phyloP scores from a whole-genome alignment of 495 filamentous ascomycete genomes.

The Neurospora pannonica region DNA sequence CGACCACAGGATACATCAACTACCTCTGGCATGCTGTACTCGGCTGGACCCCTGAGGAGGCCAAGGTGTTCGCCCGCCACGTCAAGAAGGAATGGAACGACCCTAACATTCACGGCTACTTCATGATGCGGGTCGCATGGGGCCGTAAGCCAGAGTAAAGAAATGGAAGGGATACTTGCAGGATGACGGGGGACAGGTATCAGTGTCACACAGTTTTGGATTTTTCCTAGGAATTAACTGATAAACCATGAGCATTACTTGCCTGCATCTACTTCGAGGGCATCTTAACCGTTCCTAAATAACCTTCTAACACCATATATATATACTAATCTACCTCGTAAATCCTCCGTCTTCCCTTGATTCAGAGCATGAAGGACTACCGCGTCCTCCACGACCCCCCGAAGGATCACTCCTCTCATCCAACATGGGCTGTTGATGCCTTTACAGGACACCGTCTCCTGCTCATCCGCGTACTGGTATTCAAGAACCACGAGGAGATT shows the following conservation, averaged over 20 bases:
- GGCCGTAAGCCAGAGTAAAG: neutral
- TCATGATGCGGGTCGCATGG: neutral
- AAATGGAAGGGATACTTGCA: neutral
- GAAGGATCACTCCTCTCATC: no score
- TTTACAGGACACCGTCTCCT: no score
- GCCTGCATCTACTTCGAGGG: no score
- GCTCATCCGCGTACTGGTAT: no score
- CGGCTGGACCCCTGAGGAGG: conserved; percentile 34
- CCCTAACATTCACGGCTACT: neutral
- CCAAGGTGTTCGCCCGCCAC: conserved; percentile 21
- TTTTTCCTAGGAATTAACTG: neutral
- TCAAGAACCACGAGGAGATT: no score
- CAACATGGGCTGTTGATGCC: no score
- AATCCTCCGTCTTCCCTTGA: no score
- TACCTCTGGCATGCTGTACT: conserved; percentile 30
- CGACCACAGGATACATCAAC: conserved; percentile 18
- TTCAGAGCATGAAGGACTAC: no score
- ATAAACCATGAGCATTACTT: no score
- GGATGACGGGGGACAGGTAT: neutral
- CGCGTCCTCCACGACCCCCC: no score
- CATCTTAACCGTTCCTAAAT: no score
- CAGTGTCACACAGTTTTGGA: neutral
- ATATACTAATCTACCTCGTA: no score
- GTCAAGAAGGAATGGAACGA: neutral
- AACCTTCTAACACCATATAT: neutral